Conservation (phyloP, 768 basidiomycete species). For the Antrodiella citrinella region DNA sequence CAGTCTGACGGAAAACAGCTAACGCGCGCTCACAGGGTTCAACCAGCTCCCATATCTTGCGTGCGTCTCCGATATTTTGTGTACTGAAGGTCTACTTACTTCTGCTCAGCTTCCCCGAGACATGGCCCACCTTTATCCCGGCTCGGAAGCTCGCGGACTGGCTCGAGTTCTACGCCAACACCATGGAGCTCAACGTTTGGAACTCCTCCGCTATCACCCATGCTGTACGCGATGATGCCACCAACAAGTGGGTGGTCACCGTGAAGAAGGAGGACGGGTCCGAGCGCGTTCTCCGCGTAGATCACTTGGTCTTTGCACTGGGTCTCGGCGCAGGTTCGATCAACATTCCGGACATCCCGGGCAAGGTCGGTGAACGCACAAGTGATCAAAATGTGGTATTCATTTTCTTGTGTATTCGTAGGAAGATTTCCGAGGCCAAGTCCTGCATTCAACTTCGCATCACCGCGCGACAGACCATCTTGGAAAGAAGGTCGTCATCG, state of each 20-base stretch:
- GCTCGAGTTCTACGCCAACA: constrained; percentile 56
- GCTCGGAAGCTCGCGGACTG: constrained; percentile 58
- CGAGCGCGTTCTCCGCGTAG: constrained; percentile 20
- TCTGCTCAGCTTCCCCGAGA: constrained; percentile 40
- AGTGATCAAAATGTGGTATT: too few relatives aligned
- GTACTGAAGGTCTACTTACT: background rate
- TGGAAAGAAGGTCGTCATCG: constrained; percentile 65
- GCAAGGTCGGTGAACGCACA: constrained; percentile 15
- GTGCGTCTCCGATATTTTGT: constrained; percentile 23
- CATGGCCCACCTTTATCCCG: constrained; percentile 53
- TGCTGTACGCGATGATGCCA: constrained; percentile 12
- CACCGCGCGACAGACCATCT: constrained; percentile 44
- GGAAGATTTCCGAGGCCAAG: constrained; percentile 54
- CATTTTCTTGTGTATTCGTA: constrained; percentile 13
- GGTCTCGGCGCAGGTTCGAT: constrained; percentile 32
- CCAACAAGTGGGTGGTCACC: constrained; percentile 22
- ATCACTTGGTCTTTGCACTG: constrained; percentile 32
- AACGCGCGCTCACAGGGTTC: constrained; percentile 28
- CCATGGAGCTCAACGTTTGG: constrained; percentile 60
- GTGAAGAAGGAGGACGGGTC: constrained; percentile 28
- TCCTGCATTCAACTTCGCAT: constrained; percentile 53
- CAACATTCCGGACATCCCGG: constrained; percentile 27
- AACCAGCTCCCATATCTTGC: constrained; percentile 47
- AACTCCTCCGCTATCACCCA: constrained; percentile 30
- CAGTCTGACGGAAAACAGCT: too few relatives aligned